Base-by-base conservation (phyloP, 164 flowering plant genomes). In the Stephania cephalantha region DNA sequence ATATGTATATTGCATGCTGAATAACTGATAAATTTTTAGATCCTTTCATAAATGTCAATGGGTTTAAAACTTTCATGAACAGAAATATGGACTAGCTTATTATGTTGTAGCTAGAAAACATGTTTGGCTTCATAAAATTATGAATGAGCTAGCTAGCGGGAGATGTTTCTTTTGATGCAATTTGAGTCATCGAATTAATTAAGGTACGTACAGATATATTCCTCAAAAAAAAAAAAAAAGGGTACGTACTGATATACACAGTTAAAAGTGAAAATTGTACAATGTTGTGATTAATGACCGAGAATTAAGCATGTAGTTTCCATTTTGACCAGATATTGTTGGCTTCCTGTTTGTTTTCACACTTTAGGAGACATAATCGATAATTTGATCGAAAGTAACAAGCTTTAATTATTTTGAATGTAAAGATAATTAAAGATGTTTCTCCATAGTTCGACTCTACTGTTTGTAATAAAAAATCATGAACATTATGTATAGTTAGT, bases 1-100 rank as follows among this genome's bases (percentile, higher is more conserved):
- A 9, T 9, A 68, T 71, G 75, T 58, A 15, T 74, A 75, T 71
- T 68, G 45, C 44, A 71, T 75, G 70, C 45, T 67, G 78, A 73
- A 74, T 70, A 80, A 77, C 30, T n/a, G 18, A 44, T 73, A 29
- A 71, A 66, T 66, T 22, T 79, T 53, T 46, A 15, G 35, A 50
- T 55, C 45, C 65, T 50, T 70, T 74, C 46, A 17, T 20, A 35
- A 15, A 58, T 58, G 22, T 18, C 20, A 46, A 22, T 22, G 44
- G 61, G 12, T 25, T 29, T 42, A 7, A 58, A 74, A 10, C 31
- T 15, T 69, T 75, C 72, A 75, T 75, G 29, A 75, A 69, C 58
- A 55, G 31, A 55, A 55, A 75, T 15, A 15, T 58, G 22, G 65
- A 25, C 25, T 25, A 25, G 42, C n/a, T 58, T 58, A 18, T 4